Evolutionary conservation across 306 rosid genomes (phyloP).

Genomic region (Phaseolus lunatus): DNA sequence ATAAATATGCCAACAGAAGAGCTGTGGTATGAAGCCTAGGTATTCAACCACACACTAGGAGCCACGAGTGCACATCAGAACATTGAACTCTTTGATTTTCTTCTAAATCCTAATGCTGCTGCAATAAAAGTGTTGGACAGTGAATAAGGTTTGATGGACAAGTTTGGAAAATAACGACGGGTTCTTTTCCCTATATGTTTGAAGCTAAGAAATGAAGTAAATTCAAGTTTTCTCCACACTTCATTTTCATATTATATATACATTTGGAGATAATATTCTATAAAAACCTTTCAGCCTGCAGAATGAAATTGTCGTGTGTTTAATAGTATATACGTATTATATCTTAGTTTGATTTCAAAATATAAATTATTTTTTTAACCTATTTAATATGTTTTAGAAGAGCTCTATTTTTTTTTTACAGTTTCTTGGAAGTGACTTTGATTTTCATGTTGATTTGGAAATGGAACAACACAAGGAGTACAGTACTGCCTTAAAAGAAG

Average conservation of each 20-base stretch:
- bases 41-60: constrained; percentile 12
- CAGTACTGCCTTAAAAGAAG: constrained; percentile 78
- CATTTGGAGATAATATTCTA: constrained; percentile 23
- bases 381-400: constrained; percentile 13
- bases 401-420: constrained; percentile 49
- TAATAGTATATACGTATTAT: constrained; percentile 23
- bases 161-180: neutral
- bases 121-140: neutral
- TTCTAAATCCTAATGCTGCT: neutral
- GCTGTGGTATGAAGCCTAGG: constrained; percentile 23
- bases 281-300: neutral
- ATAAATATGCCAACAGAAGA: neutral
- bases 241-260: constrained; percentile 5
- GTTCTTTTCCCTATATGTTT: constrained; percentile 12
- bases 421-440: constrained; percentile 79
- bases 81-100: neutral
- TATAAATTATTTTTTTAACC: neutral
- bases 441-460: constrained; percentile 69
- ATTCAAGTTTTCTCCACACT: constrained; percentile 4
- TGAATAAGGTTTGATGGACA: neutral
- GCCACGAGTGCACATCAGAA: neutral
- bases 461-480: constrained; percentile 73
- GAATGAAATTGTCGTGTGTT: constrained; percentile 5
- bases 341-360: constrained; percentile 28
- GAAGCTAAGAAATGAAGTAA: constrained; percentile 33